Conservation (phyloP, 345 rosid species). For the Heritiera littoralis region DNA sequence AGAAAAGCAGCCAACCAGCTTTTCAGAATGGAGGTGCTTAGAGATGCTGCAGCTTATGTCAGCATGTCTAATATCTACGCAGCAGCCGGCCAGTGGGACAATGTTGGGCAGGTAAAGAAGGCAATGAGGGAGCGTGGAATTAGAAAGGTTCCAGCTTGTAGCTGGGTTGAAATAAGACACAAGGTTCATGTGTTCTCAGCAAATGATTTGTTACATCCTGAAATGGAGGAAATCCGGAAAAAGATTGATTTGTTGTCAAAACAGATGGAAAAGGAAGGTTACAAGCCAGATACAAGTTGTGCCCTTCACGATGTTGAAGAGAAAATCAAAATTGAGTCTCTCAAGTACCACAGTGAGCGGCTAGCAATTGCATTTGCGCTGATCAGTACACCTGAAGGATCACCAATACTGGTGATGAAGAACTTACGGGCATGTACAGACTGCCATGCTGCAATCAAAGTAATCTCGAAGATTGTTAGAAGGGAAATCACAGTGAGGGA, state of each 20-base stretch:
- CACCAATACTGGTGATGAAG: slow-evolving; percentile 76
- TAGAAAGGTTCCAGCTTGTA: slow-evolving; percentile 64
- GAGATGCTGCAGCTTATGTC: slow-evolving; percentile 82
- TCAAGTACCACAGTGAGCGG: slow-evolving; percentile 77
- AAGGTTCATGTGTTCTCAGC: slow-evolving; percentile 63
- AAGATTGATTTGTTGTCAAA: slow-evolving; percentile 53
- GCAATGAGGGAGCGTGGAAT: slow-evolving; percentile 82
- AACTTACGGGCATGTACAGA: slow-evolving; percentile 83
- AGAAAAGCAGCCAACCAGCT: slow-evolving; percentile 65
- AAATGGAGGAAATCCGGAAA: slow-evolving; percentile 49
- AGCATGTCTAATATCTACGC: slow-evolving; percentile 87
- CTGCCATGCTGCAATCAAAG: slow-evolving; percentile 86
- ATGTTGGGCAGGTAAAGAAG: slow-evolving; percentile 64
- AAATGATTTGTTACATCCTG: slow-evolving; percentile 64
- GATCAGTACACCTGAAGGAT: slow-evolving; percentile 74
- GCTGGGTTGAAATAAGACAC: slow-evolving; percentile 84
- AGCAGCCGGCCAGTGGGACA: slow-evolving; percentile 68
- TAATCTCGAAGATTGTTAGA: slow-evolving; percentile 69
- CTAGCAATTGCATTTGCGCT: slow-evolving; percentile 83
- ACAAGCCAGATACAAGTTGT: slow-evolving; percentile 70
- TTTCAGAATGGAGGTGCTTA: slow-evolving; percentile 65
- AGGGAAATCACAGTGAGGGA: slow-evolving; percentile 78
- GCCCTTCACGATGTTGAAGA: slow-evolving; percentile 69
- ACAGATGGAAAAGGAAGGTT: slow-evolving; percentile 70
- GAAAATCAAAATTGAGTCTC: slow-evolving; percentile 61